Base-by-base conservation (phyloP, 2,329 filamentous ascomycete species). In the Cryphonectria parasitica region DNA sequence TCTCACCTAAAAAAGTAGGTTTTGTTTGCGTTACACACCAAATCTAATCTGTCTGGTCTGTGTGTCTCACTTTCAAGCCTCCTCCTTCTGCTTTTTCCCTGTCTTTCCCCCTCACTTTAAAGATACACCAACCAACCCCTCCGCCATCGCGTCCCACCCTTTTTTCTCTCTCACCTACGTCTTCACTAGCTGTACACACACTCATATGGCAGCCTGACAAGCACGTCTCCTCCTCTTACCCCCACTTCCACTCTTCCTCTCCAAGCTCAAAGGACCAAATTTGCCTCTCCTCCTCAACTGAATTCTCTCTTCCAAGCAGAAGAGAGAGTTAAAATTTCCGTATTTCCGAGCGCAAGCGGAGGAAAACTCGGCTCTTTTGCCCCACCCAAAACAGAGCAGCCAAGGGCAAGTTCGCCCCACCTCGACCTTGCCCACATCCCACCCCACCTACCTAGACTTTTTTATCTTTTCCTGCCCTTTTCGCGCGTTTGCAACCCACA, bases 401-500 rank as follows among this genome's bases (percentile, higher is more conserved):
- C 66, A 68, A 62, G 43, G 63, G 63, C 63, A 64, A 62, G 28
- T 39, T 63, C 49, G 66, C 66, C 66, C 66, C 66, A 68, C 66
- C 56, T 62, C 15, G 39, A 63, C 60, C 60, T 41, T 63, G 43
- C 63, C 31, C 36, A 45, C 45, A 19, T 56, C 36, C 56, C 25
- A 36, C 49, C 36, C 45, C 58, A 25, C 54, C 36, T 69, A 25
- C 66, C 58, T 54, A 64, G 31, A 63, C 60, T 58, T 68, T 52
- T 52, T 60, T 60, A 66, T 54, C 22, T 67, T 69, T 64, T 64
- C 41, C 25, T 68, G 17, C 25, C 43, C 72, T 58, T 61, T 74
- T 75, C 66, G 75, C 69, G 31, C 36, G 6, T 56, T 68, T 58
- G 41, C 22, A 54, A 25, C 60, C 66, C 34, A 63, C 43, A 31